phyloP scores from a whole-genome alignment of 177 flowering plant genomes.

The Vitis hybrid region DNA sequence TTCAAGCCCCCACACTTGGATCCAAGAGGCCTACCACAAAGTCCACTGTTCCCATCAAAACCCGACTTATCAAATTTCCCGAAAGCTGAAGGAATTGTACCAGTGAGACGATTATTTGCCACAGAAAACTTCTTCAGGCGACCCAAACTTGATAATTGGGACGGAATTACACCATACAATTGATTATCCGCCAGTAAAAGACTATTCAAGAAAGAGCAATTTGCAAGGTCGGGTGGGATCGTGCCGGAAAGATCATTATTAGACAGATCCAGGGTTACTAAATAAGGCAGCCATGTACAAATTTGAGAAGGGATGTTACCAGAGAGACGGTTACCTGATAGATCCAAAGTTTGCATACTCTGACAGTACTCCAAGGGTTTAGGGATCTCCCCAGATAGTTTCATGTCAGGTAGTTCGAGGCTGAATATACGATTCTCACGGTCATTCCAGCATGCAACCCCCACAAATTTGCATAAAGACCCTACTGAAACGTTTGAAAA shows the following conservation, averaged over 20 bases:
- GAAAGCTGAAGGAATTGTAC: constrained; percentile 47
- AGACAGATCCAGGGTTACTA: constrained; percentile 64
- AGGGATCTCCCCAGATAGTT: constrained; percentile 50
- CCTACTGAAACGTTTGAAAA: constrained; percentile 49
- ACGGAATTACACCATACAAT: constrained; percentile 63
- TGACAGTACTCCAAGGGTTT: constrained; percentile 49
- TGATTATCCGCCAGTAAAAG: constrained; percentile 45
- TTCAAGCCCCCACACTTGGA: constrained; percentile 51
- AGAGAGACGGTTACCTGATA: constrained; percentile 48
- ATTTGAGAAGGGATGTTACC: constrained; percentile 57
- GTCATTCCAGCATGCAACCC: constrained; percentile 78
- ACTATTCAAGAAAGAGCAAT: constrained; percentile 58
- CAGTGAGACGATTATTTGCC: constrained; percentile 55
- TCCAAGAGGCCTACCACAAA: constrained; percentile 69
- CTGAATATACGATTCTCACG: constrained; percentile 53
- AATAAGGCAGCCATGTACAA: constrained; percentile 63
- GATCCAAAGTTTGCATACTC: constrained; percentile 57
- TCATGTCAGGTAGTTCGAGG: constrained; percentile 40
- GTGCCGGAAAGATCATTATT: constrained; percentile 49
- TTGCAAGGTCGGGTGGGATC: constrained; percentile 56
- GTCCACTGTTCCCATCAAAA: constrained; percentile 57
- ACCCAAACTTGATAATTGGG: constrained; percentile 42
- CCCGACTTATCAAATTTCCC: constrained; percentile 20
- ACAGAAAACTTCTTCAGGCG: constrained; percentile 59
- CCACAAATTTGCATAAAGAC: constrained; percentile 55